Conservation (phyloP, 345 rosid genomes). For the Lepidium aucheri region DNA sequence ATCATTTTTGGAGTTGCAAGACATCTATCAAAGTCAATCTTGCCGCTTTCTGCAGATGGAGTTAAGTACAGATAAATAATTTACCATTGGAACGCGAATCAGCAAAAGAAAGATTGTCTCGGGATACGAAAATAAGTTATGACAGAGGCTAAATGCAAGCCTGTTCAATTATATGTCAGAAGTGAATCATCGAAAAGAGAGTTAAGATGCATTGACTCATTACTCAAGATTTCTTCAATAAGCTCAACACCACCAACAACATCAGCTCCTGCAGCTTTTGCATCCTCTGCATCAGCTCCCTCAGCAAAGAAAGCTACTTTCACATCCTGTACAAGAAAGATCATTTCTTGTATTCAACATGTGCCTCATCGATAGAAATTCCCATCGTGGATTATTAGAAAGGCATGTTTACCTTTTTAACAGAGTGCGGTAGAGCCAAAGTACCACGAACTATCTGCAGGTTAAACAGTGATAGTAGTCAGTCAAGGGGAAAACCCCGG, state of each 20-base stretch:
- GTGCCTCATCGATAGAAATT: background rate
- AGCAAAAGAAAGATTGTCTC: background rate
- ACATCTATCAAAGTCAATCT: constrained; percentile 76
- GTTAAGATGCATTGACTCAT: constrained; percentile 5
- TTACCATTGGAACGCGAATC: background rate
- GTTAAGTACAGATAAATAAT: background rate
- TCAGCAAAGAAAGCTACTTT: constrained; percentile 89
- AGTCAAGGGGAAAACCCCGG: background rate
- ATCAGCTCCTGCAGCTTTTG: constrained; percentile 96
- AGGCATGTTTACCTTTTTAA: constrained; percentile 54
- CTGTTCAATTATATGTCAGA: background rate
- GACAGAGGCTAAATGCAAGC: background rate
- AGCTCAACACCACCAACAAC: constrained; percentile 85
- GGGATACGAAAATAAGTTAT: background rate
- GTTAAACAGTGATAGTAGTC: constrained; percentile 4
- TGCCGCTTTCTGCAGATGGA: constrained; percentile 58
- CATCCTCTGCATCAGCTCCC: constrained; percentile 94
- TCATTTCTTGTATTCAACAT: background rate
- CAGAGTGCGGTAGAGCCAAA: constrained; percentile 79
- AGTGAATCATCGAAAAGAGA: background rate
- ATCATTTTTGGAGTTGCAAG: constrained; percentile 65
- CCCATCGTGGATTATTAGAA: background rate
- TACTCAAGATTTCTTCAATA: constrained; percentile 76
- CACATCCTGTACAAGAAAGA: constrained; percentile 52
- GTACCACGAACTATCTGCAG: constrained; percentile 91